phyloP scores from a whole-genome alignment of 192 early-diverging fungal species.

The Lobulomyces angularis region DNA sequence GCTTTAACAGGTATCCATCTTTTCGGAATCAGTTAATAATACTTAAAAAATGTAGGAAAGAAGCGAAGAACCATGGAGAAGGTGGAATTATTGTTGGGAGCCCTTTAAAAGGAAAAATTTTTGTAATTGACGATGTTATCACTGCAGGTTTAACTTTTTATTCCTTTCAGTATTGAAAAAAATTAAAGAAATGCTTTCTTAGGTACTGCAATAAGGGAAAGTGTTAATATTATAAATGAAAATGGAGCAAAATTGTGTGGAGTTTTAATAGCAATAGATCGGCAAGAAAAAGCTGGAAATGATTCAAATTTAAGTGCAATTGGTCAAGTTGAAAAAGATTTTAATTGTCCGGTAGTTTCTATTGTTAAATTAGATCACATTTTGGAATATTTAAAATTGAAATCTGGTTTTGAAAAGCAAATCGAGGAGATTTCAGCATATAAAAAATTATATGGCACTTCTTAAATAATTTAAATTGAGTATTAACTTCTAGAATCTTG shows the following conservation, averaged over 20 bases:
- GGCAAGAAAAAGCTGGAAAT: conserved; percentile 68
- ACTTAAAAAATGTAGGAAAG: no score
- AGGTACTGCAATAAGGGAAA: conserved; percentile 95
- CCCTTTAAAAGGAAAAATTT: conserved; percentile 50
- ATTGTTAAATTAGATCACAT: conserved; percentile 82
- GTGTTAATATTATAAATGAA: conserved; percentile 62
- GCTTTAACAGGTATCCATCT: no score
- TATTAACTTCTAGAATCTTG: no score
- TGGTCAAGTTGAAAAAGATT: conserved; percentile 78
- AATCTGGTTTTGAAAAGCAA: conserved; percentile 47
- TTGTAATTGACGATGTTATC: conserved; percentile 95
- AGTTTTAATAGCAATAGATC: conserved; percentile 84
- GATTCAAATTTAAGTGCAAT: conserved; percentile 69
- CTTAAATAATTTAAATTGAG: no score
- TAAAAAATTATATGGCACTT: conserved; percentile 69
- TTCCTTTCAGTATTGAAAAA: no score
- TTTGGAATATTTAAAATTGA: conserved; percentile 71
- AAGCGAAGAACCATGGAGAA: conserved; percentile 98
- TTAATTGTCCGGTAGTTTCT: conserved; percentile 63
- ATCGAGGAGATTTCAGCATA: conserved; percentile 68
- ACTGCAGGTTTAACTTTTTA: no score
- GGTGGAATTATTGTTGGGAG: conserved; percentile 92
- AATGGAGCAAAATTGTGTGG: conserved; percentile 64
- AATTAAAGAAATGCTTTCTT: no score
- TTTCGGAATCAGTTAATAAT: no score